Conservation (phyloP, 768 basidiomycete species). For the Phlebiopsis gigantea region DNA sequence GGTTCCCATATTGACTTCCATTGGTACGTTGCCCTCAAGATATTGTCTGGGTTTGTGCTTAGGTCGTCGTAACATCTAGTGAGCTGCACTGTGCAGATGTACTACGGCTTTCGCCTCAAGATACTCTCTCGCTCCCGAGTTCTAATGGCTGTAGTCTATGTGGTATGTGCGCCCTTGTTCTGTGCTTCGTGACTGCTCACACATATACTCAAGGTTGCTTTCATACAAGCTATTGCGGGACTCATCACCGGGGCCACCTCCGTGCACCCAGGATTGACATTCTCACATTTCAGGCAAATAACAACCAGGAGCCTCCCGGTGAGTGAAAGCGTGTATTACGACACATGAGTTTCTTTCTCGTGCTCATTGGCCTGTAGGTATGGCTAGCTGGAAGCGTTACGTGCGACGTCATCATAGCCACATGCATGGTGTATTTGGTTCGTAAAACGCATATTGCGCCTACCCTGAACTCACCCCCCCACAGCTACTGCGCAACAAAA, state of each 20-base stretch:
- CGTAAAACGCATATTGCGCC: slow-evolving; percentile 5
- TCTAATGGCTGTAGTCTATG: not conserved
- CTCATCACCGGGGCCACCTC: not conserved
- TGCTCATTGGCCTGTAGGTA: slow-evolving; percentile 13
- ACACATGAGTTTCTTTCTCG: no score
- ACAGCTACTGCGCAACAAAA: not conserved
- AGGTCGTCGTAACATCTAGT: not conserved
- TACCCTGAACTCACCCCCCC: not conserved
- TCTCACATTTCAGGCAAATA: not conserved
- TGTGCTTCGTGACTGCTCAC: not conserved
- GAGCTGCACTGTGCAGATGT: slow-evolving; percentile 2
- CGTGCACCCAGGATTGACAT: not conserved
- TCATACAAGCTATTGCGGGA: not conserved
- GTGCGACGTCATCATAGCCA: slow-evolving; percentile 25
- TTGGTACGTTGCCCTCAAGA: not conserved
- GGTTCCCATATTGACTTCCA: not conserved
- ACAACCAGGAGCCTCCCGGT: no score
- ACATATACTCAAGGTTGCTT: not conserved
- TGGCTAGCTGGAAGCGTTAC: slow-evolving; percentile 19
- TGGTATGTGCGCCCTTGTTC: not conserved
- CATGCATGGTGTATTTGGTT: slow-evolving; percentile 17
- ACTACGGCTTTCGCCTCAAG: slow-evolving; percentile 1
- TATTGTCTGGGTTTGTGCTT: not conserved
- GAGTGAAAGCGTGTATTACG: not conserved
- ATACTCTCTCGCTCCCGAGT: not conserved